These are phyloP conservation scores for Conringia planisiliqua DNA, from an alignment of 345 rosid genomes.

Conservation along the genomic window DNA sequence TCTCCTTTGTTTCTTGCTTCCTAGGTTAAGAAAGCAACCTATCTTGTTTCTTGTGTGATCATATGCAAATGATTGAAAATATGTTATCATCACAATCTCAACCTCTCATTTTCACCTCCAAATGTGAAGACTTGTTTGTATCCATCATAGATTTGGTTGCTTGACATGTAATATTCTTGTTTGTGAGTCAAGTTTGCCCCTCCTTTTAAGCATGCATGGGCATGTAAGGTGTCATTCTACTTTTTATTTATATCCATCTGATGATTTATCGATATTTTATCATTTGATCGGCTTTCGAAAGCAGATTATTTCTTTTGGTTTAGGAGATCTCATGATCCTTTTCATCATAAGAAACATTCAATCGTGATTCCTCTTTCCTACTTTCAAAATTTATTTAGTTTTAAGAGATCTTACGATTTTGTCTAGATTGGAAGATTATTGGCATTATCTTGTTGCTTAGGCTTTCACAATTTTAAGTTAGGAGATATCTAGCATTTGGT, in stretches of 20 bases:
- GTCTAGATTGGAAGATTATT: background rate
- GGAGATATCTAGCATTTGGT: background rate
- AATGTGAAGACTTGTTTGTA: background rate
- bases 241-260: background rate
- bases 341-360: background rate
- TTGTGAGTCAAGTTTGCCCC: background rate
- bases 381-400: background rate
- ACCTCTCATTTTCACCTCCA: background rate
- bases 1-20: conserved; percentile 7
- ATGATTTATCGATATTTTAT: background rate
- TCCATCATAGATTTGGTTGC: background rate
- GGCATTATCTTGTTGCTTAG: background rate
- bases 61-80: background rate
- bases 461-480: background rate
- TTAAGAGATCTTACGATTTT: background rate
- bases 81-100: background rate
- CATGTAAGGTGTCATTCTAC: background rate
- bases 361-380: background rate
- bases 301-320: background rate
- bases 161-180: background rate
- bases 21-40: background rate
- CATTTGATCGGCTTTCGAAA: background rate
- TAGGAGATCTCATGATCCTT: background rate
- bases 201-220: background rate
- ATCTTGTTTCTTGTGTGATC: background rate